phyloP scores from a whole-genome alignment of 805 yeast species.

The Lipomyces chichibuensis region DNA sequence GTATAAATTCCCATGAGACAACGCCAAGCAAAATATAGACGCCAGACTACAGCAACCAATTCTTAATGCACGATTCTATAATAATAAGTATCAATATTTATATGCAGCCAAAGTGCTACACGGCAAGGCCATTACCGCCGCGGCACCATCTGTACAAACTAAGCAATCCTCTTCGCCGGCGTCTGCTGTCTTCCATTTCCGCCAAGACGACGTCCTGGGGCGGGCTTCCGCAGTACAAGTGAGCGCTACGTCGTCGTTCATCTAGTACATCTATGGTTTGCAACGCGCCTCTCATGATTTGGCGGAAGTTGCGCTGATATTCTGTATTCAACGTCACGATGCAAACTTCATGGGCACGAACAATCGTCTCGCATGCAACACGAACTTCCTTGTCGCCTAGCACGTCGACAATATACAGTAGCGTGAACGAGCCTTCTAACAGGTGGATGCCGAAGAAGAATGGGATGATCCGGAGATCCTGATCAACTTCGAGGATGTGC shows the following conservation, averaged over 20 bases:
- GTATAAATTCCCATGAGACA: neutral
- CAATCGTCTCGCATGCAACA: constrained; percentile 41
- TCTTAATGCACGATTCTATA: too few relatives aligned
- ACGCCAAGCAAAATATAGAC: neutral
- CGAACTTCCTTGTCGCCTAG: constrained; percentile 39
- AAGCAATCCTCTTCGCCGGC: constrained; percentile 43
- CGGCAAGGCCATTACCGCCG: constrained; percentile 48
- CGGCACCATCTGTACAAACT: constrained; percentile 46
- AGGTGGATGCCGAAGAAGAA: constrained; percentile 43
- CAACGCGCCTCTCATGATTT: constrained; percentile 43
- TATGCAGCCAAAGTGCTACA: constrained; percentile 19
- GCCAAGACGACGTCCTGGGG: constrained; percentile 37
- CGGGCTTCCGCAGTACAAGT: constrained; percentile 29
- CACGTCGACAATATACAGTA: constrained; percentile 39
- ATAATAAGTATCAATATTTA: neutral
- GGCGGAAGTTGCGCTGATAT: constrained; percentile 42
- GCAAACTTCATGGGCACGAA: constrained; percentile 43
- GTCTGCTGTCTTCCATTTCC: constrained; percentile 37
- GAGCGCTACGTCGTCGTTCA: constrained; percentile 26
- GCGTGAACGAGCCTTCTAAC: constrained; percentile 40
- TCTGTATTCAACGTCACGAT: constrained; percentile 42
- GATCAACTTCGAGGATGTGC: constrained; percentile 40
- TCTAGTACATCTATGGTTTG: constrained; percentile 34
- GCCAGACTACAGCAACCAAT: neutral
- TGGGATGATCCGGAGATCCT: constrained; percentile 41